Evolutionary conservation across 1,284 basidiomycete species (phyloP).

Genomic region (Heliocybe sulcata): DNA sequence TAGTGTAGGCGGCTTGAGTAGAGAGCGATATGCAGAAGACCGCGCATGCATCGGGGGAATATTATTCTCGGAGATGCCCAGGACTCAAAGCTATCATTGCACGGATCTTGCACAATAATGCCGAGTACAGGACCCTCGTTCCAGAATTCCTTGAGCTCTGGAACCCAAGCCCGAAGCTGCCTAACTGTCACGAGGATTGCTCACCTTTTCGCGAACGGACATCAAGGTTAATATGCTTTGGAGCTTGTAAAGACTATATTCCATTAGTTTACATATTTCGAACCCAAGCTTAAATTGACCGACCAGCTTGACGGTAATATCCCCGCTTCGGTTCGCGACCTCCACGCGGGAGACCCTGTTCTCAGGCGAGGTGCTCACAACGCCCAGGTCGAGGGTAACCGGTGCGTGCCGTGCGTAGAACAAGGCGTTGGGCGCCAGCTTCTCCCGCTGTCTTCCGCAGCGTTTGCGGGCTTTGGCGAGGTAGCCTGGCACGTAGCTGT

Average conservation of each 20-base stretch:
- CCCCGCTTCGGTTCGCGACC: constrained; percentile 16
- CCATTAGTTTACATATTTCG: background rate
- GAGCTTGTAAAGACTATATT: background rate
- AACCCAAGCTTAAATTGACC: constrained; percentile 4
- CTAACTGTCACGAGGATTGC: constrained; percentile 4
- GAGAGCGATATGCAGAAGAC: background rate
- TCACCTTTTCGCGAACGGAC: constrained; percentile 16
- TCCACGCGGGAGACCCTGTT: constrained; percentile 9
- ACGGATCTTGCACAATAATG: background rate
- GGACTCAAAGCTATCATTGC: background rate
- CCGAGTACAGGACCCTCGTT: background rate
- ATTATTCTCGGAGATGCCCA: background rate
- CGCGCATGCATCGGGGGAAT: background rate
- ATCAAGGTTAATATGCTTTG: constrained; percentile 19
- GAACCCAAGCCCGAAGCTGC: background rate
- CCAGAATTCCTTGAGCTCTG: background rate
- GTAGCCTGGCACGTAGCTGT: background rate
- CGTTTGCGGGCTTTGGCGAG: background rate
- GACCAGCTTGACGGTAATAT: constrained; percentile 18
- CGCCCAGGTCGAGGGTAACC: background rate
- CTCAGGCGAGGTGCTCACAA: background rate
- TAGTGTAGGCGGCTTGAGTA: background rate
- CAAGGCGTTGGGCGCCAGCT: background rate
- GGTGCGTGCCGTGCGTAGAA: background rate
- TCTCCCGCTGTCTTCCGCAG: background rate